phyloP scores from a whole-genome alignment of 495 filamentous ascomycete species.

The Aspergillus steynii region DNA sequence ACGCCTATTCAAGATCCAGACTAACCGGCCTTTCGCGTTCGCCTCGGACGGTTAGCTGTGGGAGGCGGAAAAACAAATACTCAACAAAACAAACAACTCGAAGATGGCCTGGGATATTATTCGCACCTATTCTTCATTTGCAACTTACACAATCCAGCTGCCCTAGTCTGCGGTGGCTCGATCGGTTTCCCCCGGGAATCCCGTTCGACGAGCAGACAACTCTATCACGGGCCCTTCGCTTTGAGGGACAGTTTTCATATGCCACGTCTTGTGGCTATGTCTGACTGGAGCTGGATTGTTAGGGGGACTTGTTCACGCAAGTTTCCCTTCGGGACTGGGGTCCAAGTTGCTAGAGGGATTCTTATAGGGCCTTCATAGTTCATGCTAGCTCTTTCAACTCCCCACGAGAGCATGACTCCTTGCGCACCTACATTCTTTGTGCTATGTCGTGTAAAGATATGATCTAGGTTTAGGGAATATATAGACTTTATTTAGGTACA shows the following conservation, averaged over 20 bases:
- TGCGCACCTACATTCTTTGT: conserved; percentile 48
- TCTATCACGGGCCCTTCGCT: conserved; percentile 37
- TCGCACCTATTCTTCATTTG: conserved; percentile 11
- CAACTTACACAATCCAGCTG: conserved; percentile 47
- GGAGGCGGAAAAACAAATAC: too few species aligned
- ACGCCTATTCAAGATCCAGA: too few species aligned
- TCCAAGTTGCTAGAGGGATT: conserved; percentile 43
- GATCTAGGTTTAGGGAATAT: conserved; percentile 2
- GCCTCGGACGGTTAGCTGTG: too few species aligned
- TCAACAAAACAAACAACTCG: too few species aligned
- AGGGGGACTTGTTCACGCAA: conserved; percentile 13
- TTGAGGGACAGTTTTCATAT: conserved; percentile 44
- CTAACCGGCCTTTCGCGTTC: too few species aligned
- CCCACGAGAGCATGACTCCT: conserved; percentile 55
- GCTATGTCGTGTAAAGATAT: conserved; percentile 6
- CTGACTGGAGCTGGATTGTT: conserved; percentile 49
- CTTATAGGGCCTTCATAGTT: conserved; percentile 53
- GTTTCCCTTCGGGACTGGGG: not conserved
- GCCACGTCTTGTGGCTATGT: conserved; percentile 49
- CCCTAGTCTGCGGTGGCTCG: conserved; percentile 22
- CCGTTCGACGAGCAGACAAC: not conserved
- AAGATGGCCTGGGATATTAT: too few species aligned
- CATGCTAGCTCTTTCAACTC: conserved; percentile 42
- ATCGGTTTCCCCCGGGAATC: conserved; percentile 4
- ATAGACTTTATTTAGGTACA: not conserved